Base-by-base conservation (phyloP, 106 monocot species). In the Acorus calamus region DNA sequence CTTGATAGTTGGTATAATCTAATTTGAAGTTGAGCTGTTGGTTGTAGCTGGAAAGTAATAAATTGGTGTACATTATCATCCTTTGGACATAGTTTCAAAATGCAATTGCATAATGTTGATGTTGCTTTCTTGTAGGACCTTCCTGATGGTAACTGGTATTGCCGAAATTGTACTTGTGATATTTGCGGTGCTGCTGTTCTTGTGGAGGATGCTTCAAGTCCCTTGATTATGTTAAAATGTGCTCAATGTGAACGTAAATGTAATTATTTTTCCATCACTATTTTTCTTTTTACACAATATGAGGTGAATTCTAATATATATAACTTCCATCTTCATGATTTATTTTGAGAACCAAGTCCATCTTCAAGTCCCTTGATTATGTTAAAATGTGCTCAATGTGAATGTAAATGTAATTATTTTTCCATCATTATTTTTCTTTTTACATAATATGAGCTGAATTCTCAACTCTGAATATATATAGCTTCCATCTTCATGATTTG, bases 101-200 rank as follows among this genome's bases (percentile, higher is more conserved):
- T 28, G 28, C 28, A 28, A 28, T 28, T 28, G 28, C 28, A 28
- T 28, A 28, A 28, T 28, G 28, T 28, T 28, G 28, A 47, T 62
- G 53, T 2, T 55, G 64, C 59, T 8, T 51, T 14, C 2, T 14
- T 66, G 61, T 84, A 94, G 94, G 84, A 83, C 14, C 62, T 94
- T 68, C 89, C 94, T 50, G 84, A 94, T 74, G 94, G 89, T 57
- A 94, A 68, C 66, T 94, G 94, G 94, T 94, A 89, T 57, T 94
- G 94, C 59, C 54, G 68, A 50, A 84, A 75, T 71, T 89, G 94
- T 71, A 71, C 80, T 48, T 94, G 94, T 78, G 52, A 68, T 55
- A 78, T 47, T 28, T 94, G 94, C 65, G 79, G 76, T 3, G 69
- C 73, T 63, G 55, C 77, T 49, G 70, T 68, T 63, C 56, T 55